A percentile compares a stretch with the other conserved stretches of the same genome.
These are phyloP conservation scores for Lithohypha guttulata DNA, from an alignment of 2,329 filamentous ascomycete species.

Conservation along the genomic window DNA sequence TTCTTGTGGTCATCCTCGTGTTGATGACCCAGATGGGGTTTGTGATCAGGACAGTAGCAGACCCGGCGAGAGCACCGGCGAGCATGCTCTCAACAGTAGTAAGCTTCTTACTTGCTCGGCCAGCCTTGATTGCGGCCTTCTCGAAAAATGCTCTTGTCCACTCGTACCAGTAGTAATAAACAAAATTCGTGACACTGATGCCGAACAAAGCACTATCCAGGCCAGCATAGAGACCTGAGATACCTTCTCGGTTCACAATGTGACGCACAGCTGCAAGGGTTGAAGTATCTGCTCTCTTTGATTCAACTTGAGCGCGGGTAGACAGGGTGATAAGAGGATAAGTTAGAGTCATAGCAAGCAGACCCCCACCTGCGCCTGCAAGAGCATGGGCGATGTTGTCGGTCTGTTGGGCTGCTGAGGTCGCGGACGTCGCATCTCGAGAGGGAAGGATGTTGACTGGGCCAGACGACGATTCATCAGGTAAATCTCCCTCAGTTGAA, in stretches of 20 bases:
- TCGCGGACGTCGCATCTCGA: conserved; percentile 31
- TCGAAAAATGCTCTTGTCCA: conserved; percentile 84
- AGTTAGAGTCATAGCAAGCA: conserved; percentile 91
- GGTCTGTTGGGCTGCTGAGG: conserved; percentile 66
- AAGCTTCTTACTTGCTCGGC: conserved; percentile 67
- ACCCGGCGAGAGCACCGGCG: conserved; percentile 84
- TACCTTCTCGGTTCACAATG: conserved; percentile 84
- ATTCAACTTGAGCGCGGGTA: conserved; percentile 94
- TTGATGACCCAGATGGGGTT: conserved; percentile 99
- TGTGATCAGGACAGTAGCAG: conserved; percentile 86
- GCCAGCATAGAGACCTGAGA: conserved; percentile 81
- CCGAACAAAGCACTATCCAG: conserved; percentile 91
- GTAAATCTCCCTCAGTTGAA: conserved; percentile 3
- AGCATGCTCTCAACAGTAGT: conserved; percentile 91
- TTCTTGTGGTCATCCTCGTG: conserved; percentile 90
- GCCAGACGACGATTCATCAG: conserved; percentile 3
- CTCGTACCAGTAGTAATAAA: conserved; percentile 99
- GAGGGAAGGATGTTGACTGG: conserved; percentile 10
- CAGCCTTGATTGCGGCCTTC: conserved; percentile 59
- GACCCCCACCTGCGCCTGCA: conserved; percentile 82
- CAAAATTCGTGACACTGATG: conserved; percentile 97
- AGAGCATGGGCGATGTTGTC: conserved; percentile 96
- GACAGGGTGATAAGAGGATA: conserved; percentile 97
- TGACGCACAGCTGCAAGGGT: conserved; percentile 72
- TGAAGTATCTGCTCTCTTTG: conserved; percentile 76